Conservation (phyloP, 352 stramenopile species). For the Globisporangium takayamanum region DNA sequence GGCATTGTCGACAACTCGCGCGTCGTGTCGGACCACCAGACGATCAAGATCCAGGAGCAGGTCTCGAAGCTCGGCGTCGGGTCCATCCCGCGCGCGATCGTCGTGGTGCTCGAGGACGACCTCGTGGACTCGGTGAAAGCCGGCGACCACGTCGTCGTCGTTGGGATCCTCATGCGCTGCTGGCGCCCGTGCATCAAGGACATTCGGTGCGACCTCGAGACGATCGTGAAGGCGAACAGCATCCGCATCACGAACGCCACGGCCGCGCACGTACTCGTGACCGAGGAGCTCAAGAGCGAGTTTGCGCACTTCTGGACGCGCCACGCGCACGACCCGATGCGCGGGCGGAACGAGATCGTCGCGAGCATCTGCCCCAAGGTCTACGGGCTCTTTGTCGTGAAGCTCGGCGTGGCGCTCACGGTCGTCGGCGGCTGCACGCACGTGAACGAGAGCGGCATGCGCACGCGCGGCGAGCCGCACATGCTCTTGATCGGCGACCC, state of each 20-base stretch:
- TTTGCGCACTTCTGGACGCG: constrained; percentile 90
- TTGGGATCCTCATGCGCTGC: constrained; percentile 89
- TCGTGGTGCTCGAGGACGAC: constrained; percentile 92
- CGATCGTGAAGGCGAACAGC: constrained; percentile 75
- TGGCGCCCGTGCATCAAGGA: constrained; percentile 82
- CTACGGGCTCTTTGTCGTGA: constrained; percentile 91
- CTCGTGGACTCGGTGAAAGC: constrained; percentile 84
- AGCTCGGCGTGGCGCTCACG: constrained; percentile 90
- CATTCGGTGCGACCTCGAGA: constrained; percentile 89
- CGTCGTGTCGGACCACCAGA: constrained; percentile 75
- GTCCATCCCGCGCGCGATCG: constrained; percentile 90
- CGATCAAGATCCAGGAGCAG: constrained; percentile 97
- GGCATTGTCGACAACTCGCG: constrained; percentile 40
- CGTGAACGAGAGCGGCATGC: constrained; percentile 60
- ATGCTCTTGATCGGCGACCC: constrained; percentile 82
- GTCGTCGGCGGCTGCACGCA: constrained; percentile 89
- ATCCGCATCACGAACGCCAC: constrained; percentile 63
- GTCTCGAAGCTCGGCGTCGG: constrained; percentile 88
- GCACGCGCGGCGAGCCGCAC: constrained; percentile 79
- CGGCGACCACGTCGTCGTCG: constrained; percentile 94
- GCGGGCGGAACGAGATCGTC: constrained; percentile 88
- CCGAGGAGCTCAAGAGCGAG: constrained; percentile 79
- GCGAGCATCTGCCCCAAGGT: constrained; percentile 93
- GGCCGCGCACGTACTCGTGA: constrained; percentile 55
- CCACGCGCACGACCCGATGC: constrained; percentile 36